Base-by-base conservation (phyloP, 805 yeast species). In the Diddensiella transvaalensis region DNA sequence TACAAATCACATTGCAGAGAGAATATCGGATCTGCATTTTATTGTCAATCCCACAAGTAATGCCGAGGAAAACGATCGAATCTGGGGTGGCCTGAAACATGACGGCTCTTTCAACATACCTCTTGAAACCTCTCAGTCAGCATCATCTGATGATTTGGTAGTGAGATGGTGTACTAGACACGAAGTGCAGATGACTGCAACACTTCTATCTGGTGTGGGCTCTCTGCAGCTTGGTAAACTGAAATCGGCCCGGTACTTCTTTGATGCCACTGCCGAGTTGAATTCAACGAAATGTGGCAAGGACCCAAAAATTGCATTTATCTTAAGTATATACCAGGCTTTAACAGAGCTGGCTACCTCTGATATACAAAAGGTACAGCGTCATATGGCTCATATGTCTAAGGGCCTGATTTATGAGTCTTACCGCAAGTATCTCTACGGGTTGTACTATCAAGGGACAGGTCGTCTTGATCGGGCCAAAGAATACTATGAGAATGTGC, bases 371-470 rank as follows among this genome's bases (percentile, higher is more conserved):
- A 26, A 26, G 32, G 32, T 8, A 8, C 13, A 8, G 32, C 8
- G 13, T 8, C 8, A 8, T 26, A 8, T 26, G 13, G 32, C 11
- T 8, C 11, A 13, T 13, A 8, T 26, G 32, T 8, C 8, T 8
- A 26, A 26, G 32, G 32, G 32, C 11, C 32, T 26, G 8, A 13
- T 26, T 26, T 26, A 26, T 26, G 32, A 26, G 13, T 8, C 32
- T 8, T 6, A 10, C 15, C 38, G 43, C 26, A 35, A 38, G 17
- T 47, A 47, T 22, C 43, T 47, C 22, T 43, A 18, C n/a, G 50
- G 47, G 2, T 24, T 38, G 5, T 47, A 47, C 21, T 47, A 41
- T 15, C 50, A 47, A 24, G 42, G 41, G 4, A 42, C 42, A 3
- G 46, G 47, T 3, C 32, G 36, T n/a, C 22, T 36, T 33, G 24